Conservation (phyloP, 768 basidiomycete genomes). For the Leccinum subgranulosum region DNA sequence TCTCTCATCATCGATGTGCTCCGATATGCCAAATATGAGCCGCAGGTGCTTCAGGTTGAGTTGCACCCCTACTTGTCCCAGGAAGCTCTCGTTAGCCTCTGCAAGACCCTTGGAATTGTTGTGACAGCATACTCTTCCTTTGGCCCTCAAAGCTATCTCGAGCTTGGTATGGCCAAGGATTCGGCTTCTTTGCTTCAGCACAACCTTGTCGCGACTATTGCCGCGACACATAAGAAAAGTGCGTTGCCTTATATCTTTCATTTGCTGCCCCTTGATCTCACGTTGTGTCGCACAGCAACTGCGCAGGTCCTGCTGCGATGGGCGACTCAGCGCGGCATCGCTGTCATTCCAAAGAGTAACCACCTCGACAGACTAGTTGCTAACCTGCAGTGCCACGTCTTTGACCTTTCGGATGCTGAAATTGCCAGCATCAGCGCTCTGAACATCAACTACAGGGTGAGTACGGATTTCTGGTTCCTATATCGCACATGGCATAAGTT, state of each 20-base stretch:
- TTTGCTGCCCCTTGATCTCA: not conserved
- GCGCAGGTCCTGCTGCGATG: slow-evolving; percentile 78
- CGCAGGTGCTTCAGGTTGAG: slow-evolving; percentile 60
- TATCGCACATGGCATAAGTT: slow-evolving; percentile 3
- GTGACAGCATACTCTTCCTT: slow-evolving; percentile 58
- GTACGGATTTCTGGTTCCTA: slow-evolving; percentile 19
- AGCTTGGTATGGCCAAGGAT: slow-evolving; percentile 59
- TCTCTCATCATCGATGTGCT: slow-evolving; percentile 71
- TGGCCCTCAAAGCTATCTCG: slow-evolving; percentile 55
- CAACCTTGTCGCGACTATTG: slow-evolving; percentile 41
- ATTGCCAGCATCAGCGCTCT: slow-evolving; percentile 54
- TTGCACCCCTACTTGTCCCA: slow-evolving; percentile 56
- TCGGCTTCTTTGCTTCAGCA: slow-evolving; percentile 53
- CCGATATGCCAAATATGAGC: slow-evolving; percentile 67
- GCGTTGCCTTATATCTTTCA: not conserved
- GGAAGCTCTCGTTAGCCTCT: slow-evolving; percentile 42
- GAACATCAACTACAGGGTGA: slow-evolving; percentile 62
- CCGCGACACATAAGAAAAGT: slow-evolving; percentile 55
- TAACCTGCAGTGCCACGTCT: slow-evolving; percentile 46
- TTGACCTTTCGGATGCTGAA: slow-evolving; percentile 56
- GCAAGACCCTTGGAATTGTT: slow-evolving; percentile 44
- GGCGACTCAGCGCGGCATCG: slow-evolving; percentile 72
- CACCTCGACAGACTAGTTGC: slow-evolving; percentile 34
- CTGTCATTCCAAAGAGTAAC: slow-evolving; percentile 75
- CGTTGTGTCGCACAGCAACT: slow-evolving; percentile 20